A percentile compares a stretch with the other conserved stretches of the same genome.
These are phyloP conservation scores for Corymbia maculata DNA, from an alignment of 345 rosid genomes.

Conservation along the genomic window DNA sequence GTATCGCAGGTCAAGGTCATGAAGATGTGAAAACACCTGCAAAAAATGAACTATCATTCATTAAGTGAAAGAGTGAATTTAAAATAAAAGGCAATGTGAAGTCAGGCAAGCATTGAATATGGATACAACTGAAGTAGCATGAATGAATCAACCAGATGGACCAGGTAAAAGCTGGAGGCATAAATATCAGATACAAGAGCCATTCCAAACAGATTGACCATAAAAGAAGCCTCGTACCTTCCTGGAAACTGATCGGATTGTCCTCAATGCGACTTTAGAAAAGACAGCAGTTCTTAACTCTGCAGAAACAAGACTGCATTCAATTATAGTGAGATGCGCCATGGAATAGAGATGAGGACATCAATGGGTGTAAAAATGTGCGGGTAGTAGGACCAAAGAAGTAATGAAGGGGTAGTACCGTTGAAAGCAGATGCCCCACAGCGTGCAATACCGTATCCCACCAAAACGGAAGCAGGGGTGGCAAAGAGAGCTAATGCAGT, in stretches of 20 bases:
- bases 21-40: slow-evolving; percentile 94
- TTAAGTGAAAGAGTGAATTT: background rate
- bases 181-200: background rate
- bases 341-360: background rate
- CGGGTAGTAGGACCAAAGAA: background rate
- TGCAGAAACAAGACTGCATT: slow-evolving; percentile 14
- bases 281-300: slow-evolving; percentile 95
- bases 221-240: slow-evolving; percentile 41
- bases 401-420: slow-evolving; percentile 19
- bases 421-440: slow-evolving; percentile 77
- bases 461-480: slow-evolving; percentile 77
- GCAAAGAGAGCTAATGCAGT: slow-evolving; percentile 51
- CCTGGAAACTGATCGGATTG: slow-evolving; percentile 87
- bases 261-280: slow-evolving; percentile 83
- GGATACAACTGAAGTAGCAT: background rate
- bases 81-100: background rate
- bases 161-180: background rate
- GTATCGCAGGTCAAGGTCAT: slow-evolving; percentile 80
- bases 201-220: background rate
- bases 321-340: background rate
- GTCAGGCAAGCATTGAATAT: background rate
- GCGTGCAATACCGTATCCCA: slow-evolving; percentile 96
- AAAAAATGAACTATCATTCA: background rate
- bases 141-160: background rate
- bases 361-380: background rate